phyloP scores from a whole-genome alignment of 2,329 filamentous ascomycete species.

The Byssothecium circinans region DNA sequence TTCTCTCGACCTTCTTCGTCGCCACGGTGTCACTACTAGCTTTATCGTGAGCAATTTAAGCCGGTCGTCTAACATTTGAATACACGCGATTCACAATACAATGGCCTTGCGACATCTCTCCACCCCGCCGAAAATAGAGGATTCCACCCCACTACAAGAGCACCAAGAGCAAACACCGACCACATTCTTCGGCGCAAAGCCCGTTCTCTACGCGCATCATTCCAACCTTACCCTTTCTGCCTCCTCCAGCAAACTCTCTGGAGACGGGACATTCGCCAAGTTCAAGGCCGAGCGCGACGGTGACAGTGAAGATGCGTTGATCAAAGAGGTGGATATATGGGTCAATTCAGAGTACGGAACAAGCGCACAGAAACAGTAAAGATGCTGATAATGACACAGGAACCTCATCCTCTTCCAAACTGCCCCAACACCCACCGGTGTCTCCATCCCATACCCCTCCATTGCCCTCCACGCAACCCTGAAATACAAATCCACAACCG shows the following conservation, averaged over 20 bases:
- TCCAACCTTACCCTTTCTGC: constrained; percentile 61
- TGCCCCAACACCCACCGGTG: constrained; percentile 56
- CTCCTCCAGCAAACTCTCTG: constrained; percentile 56
- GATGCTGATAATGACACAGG: constrained; percentile 27
- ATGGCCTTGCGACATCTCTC: constrained; percentile 56
- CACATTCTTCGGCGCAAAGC: constrained; percentile 71
- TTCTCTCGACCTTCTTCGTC: not conserved
- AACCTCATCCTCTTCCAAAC: constrained; percentile 66
- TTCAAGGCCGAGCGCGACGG: constrained; percentile 41
- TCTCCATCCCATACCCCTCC: constrained; percentile 71
- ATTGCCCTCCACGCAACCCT: constrained; percentile 77
- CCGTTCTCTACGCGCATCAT: constrained; percentile 68
- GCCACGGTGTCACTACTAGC: not conserved
- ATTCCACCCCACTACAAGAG: constrained; percentile 67
- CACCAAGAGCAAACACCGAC: constrained; percentile 73
- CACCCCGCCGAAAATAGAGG: constrained; percentile 57
- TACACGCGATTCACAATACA: not conserved
- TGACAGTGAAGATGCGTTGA: constrained; percentile 27
- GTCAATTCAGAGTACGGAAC: constrained; percentile 48
- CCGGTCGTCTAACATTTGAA: too few species aligned
- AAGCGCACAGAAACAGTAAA: not conserved
- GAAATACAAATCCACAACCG: constrained; percentile 48
- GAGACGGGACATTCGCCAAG: constrained; percentile 50
- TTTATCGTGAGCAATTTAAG: not conserved
- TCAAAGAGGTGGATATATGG: constrained; percentile 50